A percentile compares a stretch with the other conserved stretches of the same genome.
phyloP scores from a whole-genome alignment of 2,329 filamentous ascomycete genomes.

The Penicillium thymicola region DNA sequence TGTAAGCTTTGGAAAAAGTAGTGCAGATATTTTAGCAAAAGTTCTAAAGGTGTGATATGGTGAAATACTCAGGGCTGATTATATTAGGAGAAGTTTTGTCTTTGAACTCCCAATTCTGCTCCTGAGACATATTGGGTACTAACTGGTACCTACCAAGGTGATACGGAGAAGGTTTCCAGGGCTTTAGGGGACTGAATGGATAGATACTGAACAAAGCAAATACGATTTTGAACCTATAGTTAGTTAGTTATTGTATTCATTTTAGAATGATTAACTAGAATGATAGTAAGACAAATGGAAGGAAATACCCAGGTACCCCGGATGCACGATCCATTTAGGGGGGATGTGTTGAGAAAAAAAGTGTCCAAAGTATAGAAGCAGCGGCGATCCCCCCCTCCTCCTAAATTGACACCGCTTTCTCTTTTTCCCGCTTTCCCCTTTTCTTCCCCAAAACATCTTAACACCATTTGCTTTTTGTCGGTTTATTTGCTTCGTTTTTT shows the following conservation, averaged over 20 bases:
- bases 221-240: neutral
- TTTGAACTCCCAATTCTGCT: neutral
- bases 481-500: constrained; percentile 14
- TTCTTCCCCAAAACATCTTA: constrained; percentile 7
- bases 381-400: constrained; percentile 21
- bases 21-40: neutral
- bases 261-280: no score
- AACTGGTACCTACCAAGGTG: neutral
- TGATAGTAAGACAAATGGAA: neutral
- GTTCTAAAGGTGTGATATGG: neutral
- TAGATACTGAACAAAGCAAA: neutral
- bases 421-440: constrained; percentile 22
- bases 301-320: constrained; percentile 6
- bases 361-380: constrained; percentile 9
- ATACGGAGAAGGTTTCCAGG: neutral
- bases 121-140: neutral
- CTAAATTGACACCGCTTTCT: constrained; percentile 24
- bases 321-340: constrained; percentile 2
- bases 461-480: constrained; percentile 11
- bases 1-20: no score
- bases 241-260: neutral
- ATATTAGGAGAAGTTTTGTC: neutral
- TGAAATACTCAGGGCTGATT: neutral
- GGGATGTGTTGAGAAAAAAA: neutral
- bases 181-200: neutral